Evolutionary conservation across 2,329 filamentous ascomycete genomes (phyloP), one percentile per base, ranked within the genome.

Genomic region (Cryphonectria parasitica): DNA sequence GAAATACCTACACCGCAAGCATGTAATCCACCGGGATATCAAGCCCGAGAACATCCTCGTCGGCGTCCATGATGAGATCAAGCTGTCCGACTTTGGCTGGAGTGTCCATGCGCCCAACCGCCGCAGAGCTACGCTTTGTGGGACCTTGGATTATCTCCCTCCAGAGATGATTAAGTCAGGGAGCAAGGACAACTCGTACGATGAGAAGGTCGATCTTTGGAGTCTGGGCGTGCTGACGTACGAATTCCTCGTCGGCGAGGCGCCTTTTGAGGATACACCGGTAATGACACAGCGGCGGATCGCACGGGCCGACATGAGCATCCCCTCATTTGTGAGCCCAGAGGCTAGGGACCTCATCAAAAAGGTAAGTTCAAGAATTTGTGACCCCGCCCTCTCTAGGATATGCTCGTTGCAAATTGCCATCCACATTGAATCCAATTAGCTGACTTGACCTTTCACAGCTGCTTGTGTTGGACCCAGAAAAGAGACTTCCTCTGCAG

Each of bases 11-110:
- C 95, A 98, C 84, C 94, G 94, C 80, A 98, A 98, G 84, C 94
- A 98, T 80, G 93, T 98, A 75, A 98, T 98, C 84, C 95, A 98
- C 82, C 89, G 95, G 71, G 95, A 98, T 77, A 98, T 98, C 83
- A 98, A 98, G 85, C 95, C 95, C 2, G 95, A 98, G 82, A 98
- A 98, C 78, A 98, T 98, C 74, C 87, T 98, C 31, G 91, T 98
- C 41, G 95, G 95, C 19, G 94, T 98, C 72, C 95, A 98, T 79
- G 96, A 95, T 75, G 96, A 99, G 85, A 95, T 99, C 83, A 99
- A 99, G 82, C 95, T 99, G 78, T 97, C 94, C 5, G 96, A 99
- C 81, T 99, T 98, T 78, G 95, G 96, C 65, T 99, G 96, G 96
- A 97, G 93, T 79, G 96, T 98, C 4, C 96, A 99, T 81, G 96